Percentiles rank a stretch among this genome's conserved stretches.
Evolutionary conservation across 371 early-diverging fungal genomes (phyloP).

Genomic region (Mycotypha africana): DNA sequence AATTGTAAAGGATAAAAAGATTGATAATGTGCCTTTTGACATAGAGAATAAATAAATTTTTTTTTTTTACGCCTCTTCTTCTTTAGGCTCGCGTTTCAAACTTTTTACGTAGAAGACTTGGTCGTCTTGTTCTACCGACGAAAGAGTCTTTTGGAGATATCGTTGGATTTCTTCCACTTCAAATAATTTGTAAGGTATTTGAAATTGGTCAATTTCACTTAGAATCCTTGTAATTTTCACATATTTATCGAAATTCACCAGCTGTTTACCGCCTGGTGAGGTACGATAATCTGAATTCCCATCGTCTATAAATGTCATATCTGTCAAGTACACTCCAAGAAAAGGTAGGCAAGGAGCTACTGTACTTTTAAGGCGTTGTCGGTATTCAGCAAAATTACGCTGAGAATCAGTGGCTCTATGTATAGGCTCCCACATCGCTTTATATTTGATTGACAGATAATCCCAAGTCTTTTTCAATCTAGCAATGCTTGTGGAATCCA

Average conservation of each 20-base stretch:
- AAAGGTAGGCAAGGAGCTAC: conserved; percentile 78
- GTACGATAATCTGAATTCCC: conserved; percentile 38
- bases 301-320: conserved; percentile 76
- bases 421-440: conserved; percentile 46
- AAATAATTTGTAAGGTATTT: conserved; percentile 58
- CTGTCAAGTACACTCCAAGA: conserved; percentile 82
- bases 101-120: conserved; percentile 37
- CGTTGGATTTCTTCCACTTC: conserved; percentile 55
- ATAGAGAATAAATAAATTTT: too few relatives aligned
- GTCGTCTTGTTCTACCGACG: conserved; percentile 34
- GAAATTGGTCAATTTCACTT: conserved; percentile 75
- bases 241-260: conserved; percentile 85
- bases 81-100: conserved; percentile 37
- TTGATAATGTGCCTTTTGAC: too few relatives aligned
- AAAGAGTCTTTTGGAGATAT: conserved; percentile 26
- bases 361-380: conserved; percentile 55
- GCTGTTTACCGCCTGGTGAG: conserved; percentile 25
- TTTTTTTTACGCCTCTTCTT: conserved; percentile 33
- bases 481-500: conserved; percentile 69
- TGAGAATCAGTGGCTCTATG: conserved; percentile 58
- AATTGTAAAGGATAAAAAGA: background rate
- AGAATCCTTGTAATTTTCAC: conserved; percentile 61
- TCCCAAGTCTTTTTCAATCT: conserved; percentile 78
- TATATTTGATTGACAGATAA: conserved; percentile 47
- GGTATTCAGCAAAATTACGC: conserved; percentile 74